These are phyloP conservation scores for Aspergillus proliferans DNA, from an alignment of 2,329 filamentous ascomycete genomes.

Conservation along the genomic window DNA sequence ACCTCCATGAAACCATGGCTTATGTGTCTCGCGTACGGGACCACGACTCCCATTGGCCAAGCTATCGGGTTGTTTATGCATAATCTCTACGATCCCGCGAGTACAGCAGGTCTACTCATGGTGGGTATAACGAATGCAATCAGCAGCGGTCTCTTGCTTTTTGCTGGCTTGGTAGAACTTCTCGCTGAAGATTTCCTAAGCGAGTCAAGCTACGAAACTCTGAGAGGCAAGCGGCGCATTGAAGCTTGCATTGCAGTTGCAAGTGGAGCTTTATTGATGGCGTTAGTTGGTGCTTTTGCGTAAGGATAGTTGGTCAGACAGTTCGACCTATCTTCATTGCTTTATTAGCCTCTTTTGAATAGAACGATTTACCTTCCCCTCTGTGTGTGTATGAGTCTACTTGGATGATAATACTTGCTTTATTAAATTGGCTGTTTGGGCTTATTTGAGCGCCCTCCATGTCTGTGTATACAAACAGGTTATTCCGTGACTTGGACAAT, in stretches of 20 bases:
- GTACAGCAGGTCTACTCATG: conserved; percentile 68
- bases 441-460: no score
- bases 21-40: conserved; percentile 58
- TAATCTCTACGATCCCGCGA: conserved; percentile 71
- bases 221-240: conserved; percentile 53
- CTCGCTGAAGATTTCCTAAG: conserved; percentile 76
- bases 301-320: conserved; percentile 12
- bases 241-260: conserved; percentile 59
- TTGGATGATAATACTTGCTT: background rate
- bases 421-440: no score
- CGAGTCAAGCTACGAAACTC: conserved; percentile 56
- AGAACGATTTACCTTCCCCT: background rate
- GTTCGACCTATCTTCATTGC: background rate
- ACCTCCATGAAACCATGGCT: conserved; percentile 69
- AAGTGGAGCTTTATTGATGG: conserved; percentile 57
- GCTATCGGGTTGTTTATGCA: conserved; percentile 74
- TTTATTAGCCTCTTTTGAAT: background rate
- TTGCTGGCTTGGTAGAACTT: conserved; percentile 76
- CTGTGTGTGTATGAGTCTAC: background rate
- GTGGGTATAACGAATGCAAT: conserved; percentile 86
- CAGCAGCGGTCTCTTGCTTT: conserved; percentile 70
- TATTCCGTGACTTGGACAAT: no score
- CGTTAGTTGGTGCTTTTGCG: conserved; percentile 62
- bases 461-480: no score
- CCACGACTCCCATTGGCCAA: conserved; percentile 75